Base-by-base conservation (phyloP, 176 grass and related monocot genomes). In the Lolium perenne region DNA sequence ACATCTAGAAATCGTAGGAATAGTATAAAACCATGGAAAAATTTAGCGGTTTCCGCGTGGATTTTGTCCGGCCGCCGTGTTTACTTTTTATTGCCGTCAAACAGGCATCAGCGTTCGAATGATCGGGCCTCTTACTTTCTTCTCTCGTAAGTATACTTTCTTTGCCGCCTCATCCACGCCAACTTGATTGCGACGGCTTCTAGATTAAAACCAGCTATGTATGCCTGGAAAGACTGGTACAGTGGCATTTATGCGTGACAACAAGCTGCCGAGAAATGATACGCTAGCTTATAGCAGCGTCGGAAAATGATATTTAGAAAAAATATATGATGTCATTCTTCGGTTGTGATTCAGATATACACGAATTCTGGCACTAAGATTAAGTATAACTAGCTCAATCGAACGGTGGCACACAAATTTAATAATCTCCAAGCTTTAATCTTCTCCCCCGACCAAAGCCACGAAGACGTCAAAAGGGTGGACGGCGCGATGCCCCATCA, bases 21-120 rank as follows among this genome's bases (percentile, higher is more conserved):
- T 66, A 38, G 20, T 72, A 53, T 55, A 38, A 76, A 55, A 56
- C 49, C 26, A 76, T 1, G 40, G 56, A 47, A 81, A 79, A 41
- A 4, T 47, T 74, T 57, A 22, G 80, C 83, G 5, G 84, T 78
- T 16, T 86, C 84, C 56, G 84, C 57, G 89, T 74, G 74, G 84
- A 83, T 83, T 86, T 86, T 63, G 56, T 74, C 65, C 11, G n/a
- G 62, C 73, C 79, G 79, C 71, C 72, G 64, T 68, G 68, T 82
- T 78, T 82, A 71, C 83, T 69, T 90, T 74, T 43, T 56, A 17
- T 86, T 41, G 83, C 88, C 71, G 71, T 77, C 88, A 50, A 81
- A 45, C 54, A n/a, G 29, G 13, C 9, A 35, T 35, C 38, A 59
- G 66, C 41, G 26, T 41, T 54, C 10, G 71, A 32, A 63, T 2